These are phyloP conservation scores for Mycosarcoma mackinlayi DNA, from an alignment of 1,284 basidiomycete genomes.

Conservation along the genomic window DNA sequence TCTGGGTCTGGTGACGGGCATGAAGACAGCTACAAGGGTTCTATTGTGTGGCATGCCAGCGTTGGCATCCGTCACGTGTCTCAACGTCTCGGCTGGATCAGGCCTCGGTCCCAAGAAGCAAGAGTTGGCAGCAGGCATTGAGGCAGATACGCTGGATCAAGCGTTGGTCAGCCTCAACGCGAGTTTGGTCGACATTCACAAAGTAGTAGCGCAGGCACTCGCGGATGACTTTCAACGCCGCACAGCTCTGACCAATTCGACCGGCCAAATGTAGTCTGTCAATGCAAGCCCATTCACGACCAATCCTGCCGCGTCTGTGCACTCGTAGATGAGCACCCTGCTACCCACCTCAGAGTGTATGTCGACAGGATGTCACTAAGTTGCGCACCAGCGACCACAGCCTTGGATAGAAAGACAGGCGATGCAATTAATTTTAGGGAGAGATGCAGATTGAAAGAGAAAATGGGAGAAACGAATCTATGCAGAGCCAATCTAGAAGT, in stretches of 20 bases:
- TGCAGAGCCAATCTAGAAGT: neutral
- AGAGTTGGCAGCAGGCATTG: constrained; percentile 13
- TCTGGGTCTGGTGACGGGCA: constrained; percentile 70
- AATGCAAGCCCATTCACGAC: neutral
- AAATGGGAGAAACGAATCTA: neutral
- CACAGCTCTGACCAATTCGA: constrained; percentile 17
- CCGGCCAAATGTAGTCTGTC: neutral
- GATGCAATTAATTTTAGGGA: neutral
- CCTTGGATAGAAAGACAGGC: too few relatives aligned
- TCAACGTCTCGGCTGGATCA: constrained; percentile 35
- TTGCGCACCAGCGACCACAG: too few relatives aligned
- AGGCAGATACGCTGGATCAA: constrained; percentile 16
- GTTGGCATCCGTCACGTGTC: constrained; percentile 79
- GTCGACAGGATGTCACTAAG: too few relatives aligned
- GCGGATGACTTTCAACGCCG: constrained; percentile 39
- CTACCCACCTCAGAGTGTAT: too few relatives aligned
- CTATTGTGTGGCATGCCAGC: constrained; percentile 88
- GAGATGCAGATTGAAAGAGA: neutral
- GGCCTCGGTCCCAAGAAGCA: neutral
- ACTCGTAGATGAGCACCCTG: too few relatives aligned
- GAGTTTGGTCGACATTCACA: constrained; percentile 43
- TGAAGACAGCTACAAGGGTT: constrained; percentile 67
- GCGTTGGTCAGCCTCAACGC: constrained; percentile 26
- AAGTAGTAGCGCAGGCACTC: constrained; percentile 40
- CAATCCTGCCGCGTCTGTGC: too few relatives aligned